phyloP scores from a whole-genome alignment of 495 filamentous ascomycete genomes.

The Xylaria venustula region DNA sequence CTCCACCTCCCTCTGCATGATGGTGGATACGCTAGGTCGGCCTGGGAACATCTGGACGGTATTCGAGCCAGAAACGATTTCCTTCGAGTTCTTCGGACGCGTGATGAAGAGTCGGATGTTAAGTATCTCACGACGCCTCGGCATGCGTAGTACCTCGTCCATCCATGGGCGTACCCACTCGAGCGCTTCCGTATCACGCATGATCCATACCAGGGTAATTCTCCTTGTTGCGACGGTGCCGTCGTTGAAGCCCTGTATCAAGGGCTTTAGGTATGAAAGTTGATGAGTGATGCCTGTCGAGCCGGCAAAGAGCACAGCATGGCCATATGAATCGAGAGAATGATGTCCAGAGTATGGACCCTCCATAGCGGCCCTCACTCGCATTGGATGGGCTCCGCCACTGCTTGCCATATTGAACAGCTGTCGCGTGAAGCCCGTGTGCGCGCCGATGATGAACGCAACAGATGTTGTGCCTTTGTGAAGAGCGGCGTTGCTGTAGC shows the following conservation, averaged over 20 bases:
- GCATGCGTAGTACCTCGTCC: conserved; percentile 78
- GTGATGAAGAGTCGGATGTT: conserved; percentile 87
- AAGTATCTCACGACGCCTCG: conserved; percentile 72
- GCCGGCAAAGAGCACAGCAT: conserved; percentile 84
- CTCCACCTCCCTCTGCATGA: conserved; percentile 74
- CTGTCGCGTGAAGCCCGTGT: conserved; percentile 82
- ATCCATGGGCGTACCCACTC: conserved; percentile 96
- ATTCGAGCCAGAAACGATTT: conserved; percentile 65
- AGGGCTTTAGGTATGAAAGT: conserved; percentile 79
- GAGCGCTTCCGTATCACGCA: conserved; percentile 80
- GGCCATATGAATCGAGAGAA: conserved; percentile 84
- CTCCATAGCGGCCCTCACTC: conserved; percentile 59
- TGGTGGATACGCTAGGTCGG: conserved; percentile 73
- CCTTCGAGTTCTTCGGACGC: conserved; percentile 67
- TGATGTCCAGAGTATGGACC: conserved; percentile 86
- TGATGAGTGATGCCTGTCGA: conserved; percentile 95
- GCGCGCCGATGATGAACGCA: conserved; percentile 78
- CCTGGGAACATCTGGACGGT: conserved; percentile 86
- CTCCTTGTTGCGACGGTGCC: conserved; percentile 76
- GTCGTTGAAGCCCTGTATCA: conserved; percentile 70
- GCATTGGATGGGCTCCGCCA: conserved; percentile 19
- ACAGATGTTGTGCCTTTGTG: conserved; percentile 51
- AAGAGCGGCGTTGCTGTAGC: conserved; percentile 10
- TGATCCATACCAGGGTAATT: conserved; percentile 84
- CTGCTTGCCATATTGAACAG: conserved; percentile 58